Conservation (phyloP, 768 basidiomycete species). For the Boletus subparvulus region DNA sequence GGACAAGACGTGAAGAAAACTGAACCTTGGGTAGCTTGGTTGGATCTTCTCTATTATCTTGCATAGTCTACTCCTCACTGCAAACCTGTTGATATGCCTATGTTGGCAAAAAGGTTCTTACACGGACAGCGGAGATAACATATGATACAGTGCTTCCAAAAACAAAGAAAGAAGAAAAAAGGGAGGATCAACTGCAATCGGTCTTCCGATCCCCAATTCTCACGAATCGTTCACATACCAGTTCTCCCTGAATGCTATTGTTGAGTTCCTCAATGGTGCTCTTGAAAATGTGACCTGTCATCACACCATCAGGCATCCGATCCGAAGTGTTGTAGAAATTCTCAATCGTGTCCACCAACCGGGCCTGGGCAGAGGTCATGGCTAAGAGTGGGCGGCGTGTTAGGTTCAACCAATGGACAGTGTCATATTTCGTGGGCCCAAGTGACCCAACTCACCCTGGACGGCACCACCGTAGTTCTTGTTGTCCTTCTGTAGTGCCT, state of each 20-base stretch:
- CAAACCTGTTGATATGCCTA: conserved; percentile 52
- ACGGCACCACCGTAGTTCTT: conserved; percentile 95
- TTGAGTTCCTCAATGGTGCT: conserved; percentile 94
- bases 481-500: conserved; percentile 89
- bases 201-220: neutral
- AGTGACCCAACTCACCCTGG: conserved; percentile 57
- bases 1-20: neutral
- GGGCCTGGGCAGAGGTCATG: conserved; percentile 91
- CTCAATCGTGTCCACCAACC: conserved; percentile 91
- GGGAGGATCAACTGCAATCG: neutral
- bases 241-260: conserved; percentile 74
- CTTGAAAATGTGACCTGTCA: conserved; percentile 96
- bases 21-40: conserved; percentile 81
- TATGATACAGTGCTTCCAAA: conserved; percentile 91
- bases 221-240: conserved; percentile 53
- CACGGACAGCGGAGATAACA: neutral
- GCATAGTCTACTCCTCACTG: conserved; percentile 85
- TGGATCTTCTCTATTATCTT: conserved; percentile 91
- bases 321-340: conserved; percentile 88
- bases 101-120: neutral
- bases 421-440: neutral
- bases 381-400: conserved; percentile 43
- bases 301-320: conserved; percentile 84
- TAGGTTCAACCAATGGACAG: neutral
- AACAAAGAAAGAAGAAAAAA: neutral